A percentile compares a stretch with the other conserved stretches of the same genome.
These are phyloP conservation scores for Lactarius hatsudake DNA, from an alignment of 768 basidiomycete species.

Conservation along the genomic window DNA sequence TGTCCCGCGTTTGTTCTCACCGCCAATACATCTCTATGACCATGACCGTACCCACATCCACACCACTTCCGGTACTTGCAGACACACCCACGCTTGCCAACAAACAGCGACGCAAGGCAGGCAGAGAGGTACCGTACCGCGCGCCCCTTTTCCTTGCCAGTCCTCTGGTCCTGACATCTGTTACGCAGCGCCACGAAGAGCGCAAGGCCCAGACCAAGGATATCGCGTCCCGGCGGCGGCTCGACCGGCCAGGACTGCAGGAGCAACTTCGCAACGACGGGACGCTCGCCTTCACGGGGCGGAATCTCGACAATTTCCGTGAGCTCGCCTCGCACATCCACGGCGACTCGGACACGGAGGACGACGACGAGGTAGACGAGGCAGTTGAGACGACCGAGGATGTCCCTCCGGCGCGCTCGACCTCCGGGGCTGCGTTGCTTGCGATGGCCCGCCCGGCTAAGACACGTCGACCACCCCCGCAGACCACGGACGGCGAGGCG, in stretches of 20 bases:
- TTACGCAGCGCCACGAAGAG: constrained; percentile 19
- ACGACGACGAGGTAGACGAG: neutral
- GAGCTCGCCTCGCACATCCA: neutral
- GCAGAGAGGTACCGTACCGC: constrained; percentile 17
- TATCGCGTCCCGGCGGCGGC: accelerated
- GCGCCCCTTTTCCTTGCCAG: neutral
- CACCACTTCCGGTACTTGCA: neutral
- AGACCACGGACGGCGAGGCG: constrained; percentile 18
- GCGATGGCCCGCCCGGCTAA: constrained; percentile 20
- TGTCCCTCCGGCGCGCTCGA: neutral
- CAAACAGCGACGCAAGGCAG: constrained; percentile 16
- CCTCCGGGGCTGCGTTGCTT: constrained; percentile 17
- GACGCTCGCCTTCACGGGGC: constrained; percentile 1
- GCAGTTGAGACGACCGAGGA: neutral
- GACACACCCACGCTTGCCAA: constrained; percentile 11
- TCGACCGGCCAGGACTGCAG: neutral
- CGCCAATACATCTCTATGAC: neutral
- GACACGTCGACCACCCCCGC: neutral
- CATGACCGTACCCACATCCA: neutral
- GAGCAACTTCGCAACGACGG: constrained; percentile 2
- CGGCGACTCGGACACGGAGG: neutral
- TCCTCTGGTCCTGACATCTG: too few species aligned
- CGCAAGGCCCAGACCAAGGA: constrained; percentile 2
- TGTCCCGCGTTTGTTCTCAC: constrained; percentile 11
- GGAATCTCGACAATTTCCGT: constrained; percentile 4